These are phyloP conservation scores for Chionographis japonica DNA, from an alignment of 106 monocot genomes.

Conservation along the genomic window DNA sequence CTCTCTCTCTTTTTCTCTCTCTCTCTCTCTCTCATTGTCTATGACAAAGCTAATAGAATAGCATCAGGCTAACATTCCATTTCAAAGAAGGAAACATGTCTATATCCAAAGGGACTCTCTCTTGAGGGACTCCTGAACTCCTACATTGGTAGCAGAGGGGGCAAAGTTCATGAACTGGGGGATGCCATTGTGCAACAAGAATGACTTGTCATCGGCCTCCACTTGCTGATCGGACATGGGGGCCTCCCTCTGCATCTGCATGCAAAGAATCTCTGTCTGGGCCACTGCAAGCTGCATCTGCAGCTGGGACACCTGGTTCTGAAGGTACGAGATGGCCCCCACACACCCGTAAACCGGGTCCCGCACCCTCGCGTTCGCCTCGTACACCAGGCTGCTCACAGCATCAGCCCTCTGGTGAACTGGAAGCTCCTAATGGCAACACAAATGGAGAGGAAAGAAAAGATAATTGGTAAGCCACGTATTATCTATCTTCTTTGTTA, in stretches of 20 bases:
- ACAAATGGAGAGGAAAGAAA: background rate
- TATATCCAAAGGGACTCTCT: conserved; percentile 80
- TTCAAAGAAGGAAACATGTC: background rate
- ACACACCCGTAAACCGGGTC: conserved; percentile 84
- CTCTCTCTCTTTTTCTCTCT: too few relatives aligned
- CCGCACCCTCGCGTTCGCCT: conserved; percentile 72
- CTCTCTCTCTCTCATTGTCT: too few relatives aligned
- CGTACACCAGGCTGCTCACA: conserved; percentile 81
- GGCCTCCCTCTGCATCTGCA: conserved; percentile 67
- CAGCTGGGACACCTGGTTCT: conserved; percentile 78
- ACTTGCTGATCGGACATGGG: conserved; percentile 14
- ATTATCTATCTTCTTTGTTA: background rate
- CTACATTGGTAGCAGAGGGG: conserved; percentile 39
- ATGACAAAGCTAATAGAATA: too few relatives aligned
- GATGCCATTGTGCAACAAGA: conserved; percentile 34
- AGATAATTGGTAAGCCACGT: background rate
- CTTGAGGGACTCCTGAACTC: conserved; percentile 43
- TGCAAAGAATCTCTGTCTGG: conserved; percentile 66
- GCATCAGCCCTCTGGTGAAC: conserved; percentile 75
- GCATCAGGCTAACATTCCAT: too few relatives aligned
- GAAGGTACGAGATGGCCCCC: conserved; percentile 72
- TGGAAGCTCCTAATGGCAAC: conserved; percentile 52
- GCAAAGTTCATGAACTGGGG: conserved; percentile 46
- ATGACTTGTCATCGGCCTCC: conserved; percentile 25
- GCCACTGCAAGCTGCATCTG: conserved; percentile 90